Conservation (phyloP, 805 yeast genomes). For the Wickerhamomyces canadensis region DNA sequence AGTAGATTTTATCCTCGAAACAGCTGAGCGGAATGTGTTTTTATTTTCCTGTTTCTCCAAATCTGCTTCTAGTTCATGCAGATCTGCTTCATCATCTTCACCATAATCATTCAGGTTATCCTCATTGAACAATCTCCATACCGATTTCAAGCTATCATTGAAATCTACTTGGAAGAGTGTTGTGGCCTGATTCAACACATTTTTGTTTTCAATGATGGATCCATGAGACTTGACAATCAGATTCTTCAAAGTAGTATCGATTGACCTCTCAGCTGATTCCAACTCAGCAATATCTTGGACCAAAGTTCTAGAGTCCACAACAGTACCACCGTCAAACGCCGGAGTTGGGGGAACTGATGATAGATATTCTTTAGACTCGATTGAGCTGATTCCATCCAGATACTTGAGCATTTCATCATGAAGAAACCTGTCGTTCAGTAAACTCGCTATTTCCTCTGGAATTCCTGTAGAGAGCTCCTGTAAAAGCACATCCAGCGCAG, state of each 20-base stretch:
- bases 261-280: slow-evolving; percentile 46
- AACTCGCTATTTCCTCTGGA: slow-evolving; percentile 16
- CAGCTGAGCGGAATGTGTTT: slow-evolving; percentile 27
- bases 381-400: slow-evolving; percentile 37
- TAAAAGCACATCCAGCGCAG: slow-evolving; percentile 27
- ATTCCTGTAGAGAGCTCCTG: slow-evolving; percentile 29
- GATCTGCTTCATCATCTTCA: slow-evolving; percentile 18
- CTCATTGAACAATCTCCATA: slow-evolving; percentile 26
- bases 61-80: slow-evolving; percentile 20
- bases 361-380: slow-evolving; percentile 40
- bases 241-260: slow-evolving; percentile 40
- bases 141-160: slow-evolving; percentile 23
- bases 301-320: slow-evolving; percentile 29
- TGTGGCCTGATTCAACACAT: slow-evolving; percentile 27
- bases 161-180: slow-evolving; percentile 29
- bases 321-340: slow-evolving; percentile 22
- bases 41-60: slow-evolving; percentile 18
- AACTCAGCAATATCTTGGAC: slow-evolving; percentile 73
- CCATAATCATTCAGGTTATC: slow-evolving; percentile 27
- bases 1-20: slow-evolving; percentile 16
- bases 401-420: slow-evolving; percentile 29
- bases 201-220: slow-evolving; percentile 39
- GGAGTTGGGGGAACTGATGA: slow-evolving; percentile 38
- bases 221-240: slow-evolving; percentile 30
- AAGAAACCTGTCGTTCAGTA: slow-evolving; percentile 29